Evolutionary conservation across 148 eudicot genomes (phyloP), one percentile per base, ranked within the genome.

Genomic region (Drosera capensis): DNA sequence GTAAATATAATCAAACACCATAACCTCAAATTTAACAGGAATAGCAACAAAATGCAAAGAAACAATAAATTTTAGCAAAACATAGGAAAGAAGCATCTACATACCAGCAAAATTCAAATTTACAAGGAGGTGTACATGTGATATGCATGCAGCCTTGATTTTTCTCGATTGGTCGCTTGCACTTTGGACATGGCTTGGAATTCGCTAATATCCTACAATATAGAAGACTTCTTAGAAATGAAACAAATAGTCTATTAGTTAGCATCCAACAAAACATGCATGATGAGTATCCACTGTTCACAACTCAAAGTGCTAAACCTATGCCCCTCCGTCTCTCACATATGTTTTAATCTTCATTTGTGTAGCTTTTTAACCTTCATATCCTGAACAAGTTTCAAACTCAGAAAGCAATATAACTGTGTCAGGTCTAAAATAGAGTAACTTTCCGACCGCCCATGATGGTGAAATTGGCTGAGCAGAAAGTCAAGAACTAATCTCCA

Each of bases 111-210:
- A 84, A 84, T 56, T 84, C 85, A 56, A 63, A 84, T 77, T 71
- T 84, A 68, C 95, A 84, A 26, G 95, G 95, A 20, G 88, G 85
- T 14, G 85, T 80, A 71, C 95, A 84, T 25, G 95, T 84, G 21
- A 84, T 77, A 64, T 84, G 95, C 95, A 84, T 84, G 64, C 95
- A 84, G 45, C 95, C 95, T 65, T 80, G 95, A 41, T 80, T 84
- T 64, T 84, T 84, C 68, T 84, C 90, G 56, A 84, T 84, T 30
- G 95, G 90, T n/a, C 90, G 79, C 66, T 80, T 84, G 77, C 95
- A 84, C 68, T 84, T 84, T n/a, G 95, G 95, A 63, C 95, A 84
- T 49, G 85, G 85, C 67, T 84, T 84, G 57, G 90, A 80, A 57
- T 84, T 80, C 15, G 95, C 95, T 46, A 84, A 66, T 67, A 84